Evolutionary conservation across 352 stramenopile genomes (phyloP), one percentile per base, ranked within the genome.

Genomic region (Elongisporangium senticosum): DNA sequence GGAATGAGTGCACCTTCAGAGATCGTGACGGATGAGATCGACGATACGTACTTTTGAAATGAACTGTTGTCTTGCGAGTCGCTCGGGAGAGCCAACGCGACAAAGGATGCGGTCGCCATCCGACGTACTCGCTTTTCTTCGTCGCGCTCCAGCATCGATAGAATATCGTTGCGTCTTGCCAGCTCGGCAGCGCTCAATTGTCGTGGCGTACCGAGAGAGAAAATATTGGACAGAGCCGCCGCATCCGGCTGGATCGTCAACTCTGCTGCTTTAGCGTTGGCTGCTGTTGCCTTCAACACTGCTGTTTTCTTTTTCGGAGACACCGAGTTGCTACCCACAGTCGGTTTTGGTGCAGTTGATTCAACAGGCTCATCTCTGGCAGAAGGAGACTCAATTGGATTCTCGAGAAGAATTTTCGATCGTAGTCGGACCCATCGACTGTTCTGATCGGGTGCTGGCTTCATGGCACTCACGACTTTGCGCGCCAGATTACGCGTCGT

Each of bases 171-270:
- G 15, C 79, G 62, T 23, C 77, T 52, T 17, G 77, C 69, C 20
- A 85, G 56, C 40, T 89, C 79, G 0, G 75, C 61, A 2, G 51
- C 54, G 22, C 62, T 72, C 43, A 89, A 59, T 39, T 86, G 77
- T 5, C 77, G 71, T 10, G 79, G 79, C 11, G 77, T 89, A 1
- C 77, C 75, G 8, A 87, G 71, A 2, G 71, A 69, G 51, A 89
- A 87, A 17, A 87, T 86, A 51, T 87, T 84, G 11, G 72, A 68
- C 6, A 87, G 59, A 22, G 74, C 52, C 0, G 74, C 73, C 0
- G 66, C 48, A 23, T 77, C 58, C 10, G 56, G 61, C 24, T 74
- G 33, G 11, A 43, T 43, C 1, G 33, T 17, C 11, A 43, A 10
- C 33, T 15, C 8, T 14, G 8, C 1, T 10, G 11, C 59, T 62